These are phyloP conservation scores for Rhynchosporium secalis DNA, from an alignment of 2,329 filamentous ascomycete species.

Conservation along the genomic window DNA sequence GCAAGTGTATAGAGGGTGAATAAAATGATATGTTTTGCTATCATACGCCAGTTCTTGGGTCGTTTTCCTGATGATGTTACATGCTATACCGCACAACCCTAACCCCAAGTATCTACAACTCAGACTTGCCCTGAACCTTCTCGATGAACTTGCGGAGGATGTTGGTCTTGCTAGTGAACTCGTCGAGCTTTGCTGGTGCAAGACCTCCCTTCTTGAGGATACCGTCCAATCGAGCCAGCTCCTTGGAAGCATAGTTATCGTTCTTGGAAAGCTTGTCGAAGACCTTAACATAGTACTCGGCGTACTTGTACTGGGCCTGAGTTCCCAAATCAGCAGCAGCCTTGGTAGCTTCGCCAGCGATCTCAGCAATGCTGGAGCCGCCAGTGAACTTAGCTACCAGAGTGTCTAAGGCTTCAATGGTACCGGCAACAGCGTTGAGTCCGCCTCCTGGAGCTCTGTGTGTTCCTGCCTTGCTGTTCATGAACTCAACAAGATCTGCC, in stretches of 20 bases:
- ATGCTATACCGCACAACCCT: conserved; percentile 11
- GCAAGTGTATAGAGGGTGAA: neutral
- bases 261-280: conserved; percentile 81
- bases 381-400: conserved; percentile 74
- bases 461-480: conserved; percentile 88
- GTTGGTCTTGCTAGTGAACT: conserved; percentile 83
- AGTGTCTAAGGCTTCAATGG: conserved; percentile 74
- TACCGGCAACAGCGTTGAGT: conserved; percentile 77
- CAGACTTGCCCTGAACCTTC: conserved; percentile 62
- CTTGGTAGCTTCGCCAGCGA: conserved; percentile 71
- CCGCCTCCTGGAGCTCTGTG: conserved; percentile 80
- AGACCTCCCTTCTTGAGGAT: conserved; percentile 85
- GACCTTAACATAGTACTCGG: conserved; percentile 91
- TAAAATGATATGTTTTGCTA: conserved; percentile 7
- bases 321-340: conserved; percentile 66
- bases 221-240: conserved; percentile 75
- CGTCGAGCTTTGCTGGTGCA: conserved; percentile 82
- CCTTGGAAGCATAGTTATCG: conserved; percentile 79
- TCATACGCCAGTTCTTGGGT: conserved; percentile 15
- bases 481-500: conserved; percentile 71
- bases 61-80: conserved; percentile 21
- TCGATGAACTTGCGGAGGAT: conserved; percentile 77
- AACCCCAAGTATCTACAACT: conserved; percentile 40
- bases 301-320: conserved; percentile 69
- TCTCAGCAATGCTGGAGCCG: conserved; percentile 56